Evolutionary conservation across 1,284 basidiomycete genomes (phyloP), one percentile per base, ranked within the genome.

Genomic region (Sanghuangporus sanghuang): DNA sequence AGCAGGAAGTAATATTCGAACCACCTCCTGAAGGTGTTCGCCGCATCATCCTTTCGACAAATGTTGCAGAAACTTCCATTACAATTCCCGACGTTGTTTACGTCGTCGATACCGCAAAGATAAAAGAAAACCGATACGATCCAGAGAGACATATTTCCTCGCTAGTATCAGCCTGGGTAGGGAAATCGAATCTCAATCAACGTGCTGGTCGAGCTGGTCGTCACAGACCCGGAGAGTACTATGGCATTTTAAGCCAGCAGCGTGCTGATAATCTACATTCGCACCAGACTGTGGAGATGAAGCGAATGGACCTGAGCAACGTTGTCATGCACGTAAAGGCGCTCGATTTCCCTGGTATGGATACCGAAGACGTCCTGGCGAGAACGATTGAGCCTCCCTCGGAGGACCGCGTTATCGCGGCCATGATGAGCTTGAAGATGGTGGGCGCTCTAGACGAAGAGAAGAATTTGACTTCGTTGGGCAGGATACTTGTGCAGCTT

Each of bases 261-360:
- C 87, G 91, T 55, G 84, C 88, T 18, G 78, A 81, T 18, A 76
- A 79, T 12, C 80, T 98, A 53, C 83, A 87, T 64, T 84, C 92
- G 40, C 90, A 97, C 72, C 94, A 96, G 75, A 90, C 89, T 0
- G 96, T 98, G 46, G 96, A 98, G 77, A 98, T 98, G 95, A 95
- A 95, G 76, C 85, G 95, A 38, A 86, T 90, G n/a, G 93, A 95
- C 75, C 74, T 95, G 69, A 94, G 87, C 73, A 93, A 95, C 71
- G 89, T 96, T 59, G 92, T 95, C 35, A 96, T 97, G 96, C 95
- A 96, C 73, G 87, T 98, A 76, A 98, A 97, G 72, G 96, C 95
- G n/a, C 83, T 98, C 54, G 90, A 95, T 71, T 92, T 98, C 73
- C 92, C 94, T 6, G 87, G 87, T 58, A 88, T 95, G 86, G 79